Evolutionary conservation across 1,284 basidiomycete genomes (phyloP).

Genomic region (Ceratobasidium sp.): DNA sequence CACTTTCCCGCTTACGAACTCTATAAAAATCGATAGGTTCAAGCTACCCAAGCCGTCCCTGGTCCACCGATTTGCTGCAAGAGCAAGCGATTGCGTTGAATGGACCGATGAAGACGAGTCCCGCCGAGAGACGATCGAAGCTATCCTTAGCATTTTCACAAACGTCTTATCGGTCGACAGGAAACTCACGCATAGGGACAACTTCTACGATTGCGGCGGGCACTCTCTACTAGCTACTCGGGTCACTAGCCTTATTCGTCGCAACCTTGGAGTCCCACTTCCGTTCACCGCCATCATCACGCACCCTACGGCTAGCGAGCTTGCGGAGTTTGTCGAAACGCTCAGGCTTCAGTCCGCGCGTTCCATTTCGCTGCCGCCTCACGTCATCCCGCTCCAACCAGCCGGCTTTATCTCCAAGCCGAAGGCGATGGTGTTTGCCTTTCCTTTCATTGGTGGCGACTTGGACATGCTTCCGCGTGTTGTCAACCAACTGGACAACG

Average conservation of each 20-base stretch:
- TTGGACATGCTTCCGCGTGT: conserved; percentile 7
- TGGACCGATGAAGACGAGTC: conserved; percentile 10
- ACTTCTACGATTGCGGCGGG: conserved; percentile 5
- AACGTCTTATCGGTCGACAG: background rate
- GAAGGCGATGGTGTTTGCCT: conserved; percentile 20
- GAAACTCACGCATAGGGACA: background rate
- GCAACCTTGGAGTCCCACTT: background rate
- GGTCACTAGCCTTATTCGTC: conserved; percentile 2
- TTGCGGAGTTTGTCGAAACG: conserved; percentile 6
- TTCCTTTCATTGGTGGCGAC: conserved; percentile 5
- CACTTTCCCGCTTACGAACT: background rate
- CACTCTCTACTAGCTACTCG: background rate
- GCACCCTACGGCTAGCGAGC: conserved; percentile 1
- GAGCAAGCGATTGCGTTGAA: background rate
- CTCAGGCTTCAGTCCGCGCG: conserved; percentile 4
- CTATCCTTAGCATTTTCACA: background rate
- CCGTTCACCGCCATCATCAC: conserved; percentile 27
- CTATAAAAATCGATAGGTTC: background rate
- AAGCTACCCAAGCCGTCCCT: background rate
- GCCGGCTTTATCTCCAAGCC: background rate
- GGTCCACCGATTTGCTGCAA: background rate
- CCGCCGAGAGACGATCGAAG: background rate
- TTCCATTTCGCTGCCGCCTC: background rate
- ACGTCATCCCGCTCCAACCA: conserved; percentile 11
- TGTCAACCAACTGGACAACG: conserved; percentile 3